These are phyloP conservation scores for Metarhizium robertsii DNA, from an alignment of 2,329 filamentous ascomycete genomes.

Conservation along the genomic window DNA sequence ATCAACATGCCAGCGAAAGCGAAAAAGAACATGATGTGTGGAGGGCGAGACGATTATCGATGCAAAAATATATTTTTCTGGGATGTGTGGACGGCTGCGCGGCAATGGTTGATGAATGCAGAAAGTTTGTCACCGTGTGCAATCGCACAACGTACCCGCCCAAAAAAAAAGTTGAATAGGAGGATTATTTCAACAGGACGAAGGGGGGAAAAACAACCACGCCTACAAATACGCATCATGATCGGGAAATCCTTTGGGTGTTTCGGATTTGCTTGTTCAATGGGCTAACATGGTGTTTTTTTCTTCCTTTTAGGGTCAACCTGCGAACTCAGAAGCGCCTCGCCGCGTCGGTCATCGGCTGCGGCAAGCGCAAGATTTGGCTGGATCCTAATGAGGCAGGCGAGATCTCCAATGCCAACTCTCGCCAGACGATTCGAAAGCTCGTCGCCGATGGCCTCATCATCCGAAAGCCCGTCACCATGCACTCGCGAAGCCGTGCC, in stretches of 20 bases:
- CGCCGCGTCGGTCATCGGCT: conserved; percentile 95
- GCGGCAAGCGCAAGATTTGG: conserved; percentile 99
- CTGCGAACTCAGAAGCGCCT: conserved; percentile 99
- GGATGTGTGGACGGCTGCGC: conserved; percentile 2
- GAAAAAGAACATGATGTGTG: conserved; percentile 1
- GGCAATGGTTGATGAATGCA: conserved; percentile 1
- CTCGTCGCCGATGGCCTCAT: conserved; percentile 99
- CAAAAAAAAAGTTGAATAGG: background rate
- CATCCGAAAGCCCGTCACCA: conserved; percentile 99
- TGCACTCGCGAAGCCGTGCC: conserved; percentile 97
- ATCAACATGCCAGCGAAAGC: background rate
- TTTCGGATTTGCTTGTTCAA: background rate
- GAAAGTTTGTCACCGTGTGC: background rate
- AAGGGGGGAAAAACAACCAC: background rate
- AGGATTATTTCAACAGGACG: background rate
- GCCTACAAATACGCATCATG: background rate
- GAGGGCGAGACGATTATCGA: conserved; percentile 4
- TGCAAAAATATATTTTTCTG: conserved; percentile 1
- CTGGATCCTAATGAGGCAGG: conserved; percentile 98
- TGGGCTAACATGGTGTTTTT: conserved; percentile 17
- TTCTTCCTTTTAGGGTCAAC: conserved; percentile 70
- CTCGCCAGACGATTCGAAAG: conserved; percentile 99
- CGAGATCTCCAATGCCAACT: conserved; percentile 99
- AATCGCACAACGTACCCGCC: background rate
- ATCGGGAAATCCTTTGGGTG: background rate